Base-by-base conservation (phyloP, 805 yeast species). In the Barnettozyma botsteinii region DNA sequence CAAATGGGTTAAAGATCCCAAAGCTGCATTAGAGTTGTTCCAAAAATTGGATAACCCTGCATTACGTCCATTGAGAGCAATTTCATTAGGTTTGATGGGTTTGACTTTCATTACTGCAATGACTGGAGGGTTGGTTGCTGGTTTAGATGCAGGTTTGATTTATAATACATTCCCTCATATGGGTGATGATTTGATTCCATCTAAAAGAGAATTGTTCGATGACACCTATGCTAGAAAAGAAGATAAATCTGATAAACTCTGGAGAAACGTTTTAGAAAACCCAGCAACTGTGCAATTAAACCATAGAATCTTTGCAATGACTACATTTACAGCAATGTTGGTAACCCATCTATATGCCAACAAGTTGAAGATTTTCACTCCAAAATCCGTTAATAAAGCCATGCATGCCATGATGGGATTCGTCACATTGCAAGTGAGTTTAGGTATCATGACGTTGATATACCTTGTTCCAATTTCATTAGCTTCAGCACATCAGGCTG, bases 101-200 rank as follows among this genome's bases (percentile, higher is more conserved):
- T 64, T 91, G 38, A 82, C 91, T 1, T 91, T 88, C 52, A 43
- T 82, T 30, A 93, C 99, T 15, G 96, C 97, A 14, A 84, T 93
- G 94, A 77, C 95, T 10, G 99, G 98, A 46, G 97, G 96, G 13
- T 78, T 93, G 72, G 99, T 93, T 33, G 98, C 99, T 13, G 98
- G 98, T 8, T 70, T 93, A 40, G 98, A 93, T 64, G 98, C 99
- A 3, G 98, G 98, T 36, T 69, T 89, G 62, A 88, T 93, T 50
- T 93, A 93, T 64, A 93, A 93, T 62, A 82, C 94, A 4, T 93
- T 88, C 74, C 98, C 99, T 24, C 85, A 81, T 53, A 93, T 93
- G 98, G 98, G 98, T 31, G 86, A 86, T 37, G 76, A 75, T 30
- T 72, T 75, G 65, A 48, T 84, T 28, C 98, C 99, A 9, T 73